These are phyloP conservation scores for Cladosporium sp. DNA, from an alignment of 2,329 filamentous ascomycete species.

Conservation along the genomic window DNA sequence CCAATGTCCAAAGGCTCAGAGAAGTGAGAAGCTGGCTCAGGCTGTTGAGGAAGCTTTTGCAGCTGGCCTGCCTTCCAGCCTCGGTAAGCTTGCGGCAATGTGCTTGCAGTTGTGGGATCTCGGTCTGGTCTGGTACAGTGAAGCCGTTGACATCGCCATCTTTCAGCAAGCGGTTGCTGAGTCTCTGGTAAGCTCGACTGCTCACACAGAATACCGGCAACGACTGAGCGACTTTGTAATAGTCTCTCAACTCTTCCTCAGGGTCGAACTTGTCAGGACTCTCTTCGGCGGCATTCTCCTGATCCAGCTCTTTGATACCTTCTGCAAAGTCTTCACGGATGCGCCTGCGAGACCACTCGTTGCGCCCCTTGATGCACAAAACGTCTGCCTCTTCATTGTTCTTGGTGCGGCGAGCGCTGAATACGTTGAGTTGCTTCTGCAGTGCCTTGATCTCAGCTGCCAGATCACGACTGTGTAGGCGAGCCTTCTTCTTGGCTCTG, in stretches of 20 bases:
- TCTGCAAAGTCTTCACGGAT: conserved; percentile 58
- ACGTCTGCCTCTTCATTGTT: conserved; percentile 34
- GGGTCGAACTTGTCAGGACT: conserved; percentile 54
- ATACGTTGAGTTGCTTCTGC: conserved; percentile 24
- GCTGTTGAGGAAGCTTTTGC: conserved; percentile 49
- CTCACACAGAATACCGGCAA: conserved; percentile 64
- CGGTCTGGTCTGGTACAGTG: conserved; percentile 50
- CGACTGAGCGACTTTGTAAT: conserved; percentile 51
- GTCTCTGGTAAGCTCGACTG: conserved; percentile 58
- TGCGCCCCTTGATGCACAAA: conserved; percentile 53
- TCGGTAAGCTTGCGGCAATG: conserved; percentile 59
- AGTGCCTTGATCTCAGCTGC: conserved; percentile 32
- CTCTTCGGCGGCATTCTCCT: conserved; percentile 51
- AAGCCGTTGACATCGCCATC: conserved; percentile 54
- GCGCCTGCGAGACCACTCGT: conserved; percentile 50
- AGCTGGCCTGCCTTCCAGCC: conserved; percentile 41
- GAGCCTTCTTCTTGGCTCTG: conserved; percentile 37
- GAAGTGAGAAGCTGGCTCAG: conserved; percentile 51
- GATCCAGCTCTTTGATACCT: conserved; percentile 58
- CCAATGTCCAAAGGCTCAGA: conserved; percentile 48
- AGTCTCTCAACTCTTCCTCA: conserved; percentile 53
- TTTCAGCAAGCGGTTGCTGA: conserved; percentile 52
- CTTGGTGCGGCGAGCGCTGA: conserved; percentile 28
- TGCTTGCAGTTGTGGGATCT: conserved; percentile 53
- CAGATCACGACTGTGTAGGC: conserved; percentile 22